A percentile compares a stretch with the other conserved stretches of the same genome.
phyloP scores from a whole-genome alignment of 371 early-diverging fungal genomes.

The Sporodiniella umbellata region DNA sequence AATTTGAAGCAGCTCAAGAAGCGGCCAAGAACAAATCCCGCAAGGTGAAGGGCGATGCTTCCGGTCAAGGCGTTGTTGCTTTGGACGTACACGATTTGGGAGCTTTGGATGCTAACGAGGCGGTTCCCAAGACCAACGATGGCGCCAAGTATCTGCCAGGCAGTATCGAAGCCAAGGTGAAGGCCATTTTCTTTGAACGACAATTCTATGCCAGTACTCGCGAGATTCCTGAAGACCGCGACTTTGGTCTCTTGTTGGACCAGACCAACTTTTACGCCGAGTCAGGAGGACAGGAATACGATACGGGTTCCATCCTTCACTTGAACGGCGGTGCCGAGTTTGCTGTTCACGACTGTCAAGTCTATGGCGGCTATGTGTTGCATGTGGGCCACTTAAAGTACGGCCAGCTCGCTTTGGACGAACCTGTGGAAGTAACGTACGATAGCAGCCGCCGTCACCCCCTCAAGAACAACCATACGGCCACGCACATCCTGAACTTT shows the following conservation, averaged over 20 bases:
- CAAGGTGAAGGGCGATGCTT: constrained; percentile 59
- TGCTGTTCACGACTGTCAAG: constrained; percentile 93
- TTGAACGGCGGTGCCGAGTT: constrained; percentile 85
- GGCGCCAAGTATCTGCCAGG: constrained; percentile 80
- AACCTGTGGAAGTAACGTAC: constrained; percentile 74
- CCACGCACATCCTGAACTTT: constrained; percentile 97
- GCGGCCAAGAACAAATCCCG: constrained; percentile 82
- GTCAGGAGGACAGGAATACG: constrained; percentile 98
- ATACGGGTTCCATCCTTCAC: constrained; percentile 89
- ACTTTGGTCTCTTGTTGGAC: constrained; percentile 92
- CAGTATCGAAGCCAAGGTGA: constrained; percentile 66
- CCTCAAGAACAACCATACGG: constrained; percentile 96
- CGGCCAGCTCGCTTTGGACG: constrained; percentile 71
- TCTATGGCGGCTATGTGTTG: constrained; percentile 94
- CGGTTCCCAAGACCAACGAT: constrained; percentile 89
- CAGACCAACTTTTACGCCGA: constrained; percentile 99
- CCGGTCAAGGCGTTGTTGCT: constrained; percentile 61
- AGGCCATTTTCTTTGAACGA: constrained; percentile 69
- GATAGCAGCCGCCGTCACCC: constrained; percentile 90
- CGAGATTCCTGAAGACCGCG: constrained; percentile 49
- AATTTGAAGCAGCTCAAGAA: constrained; percentile 81
- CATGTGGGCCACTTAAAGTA: constrained; percentile 95
- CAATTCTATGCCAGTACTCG: constrained; percentile 48
- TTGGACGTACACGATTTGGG: constrained; percentile 93
- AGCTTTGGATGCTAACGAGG: constrained; percentile 70